phyloP scores from a whole-genome alignment of 768 basidiomycete species.

The Boletus subcaerulescens region DNA sequence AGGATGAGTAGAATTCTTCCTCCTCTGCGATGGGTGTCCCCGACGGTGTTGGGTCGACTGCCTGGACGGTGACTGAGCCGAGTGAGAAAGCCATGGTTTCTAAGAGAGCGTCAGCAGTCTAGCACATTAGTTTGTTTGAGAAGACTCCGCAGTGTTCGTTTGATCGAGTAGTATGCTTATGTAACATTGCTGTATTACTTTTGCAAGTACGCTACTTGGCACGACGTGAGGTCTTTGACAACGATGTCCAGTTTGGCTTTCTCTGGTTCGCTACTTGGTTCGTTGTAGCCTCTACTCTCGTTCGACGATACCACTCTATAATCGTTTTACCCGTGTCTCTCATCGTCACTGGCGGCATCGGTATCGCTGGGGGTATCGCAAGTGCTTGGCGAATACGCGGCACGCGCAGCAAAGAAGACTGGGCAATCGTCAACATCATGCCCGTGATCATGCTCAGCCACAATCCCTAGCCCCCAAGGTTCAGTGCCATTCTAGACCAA shows the following conservation, averaged over 20 bases:
- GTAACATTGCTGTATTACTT: constrained; percentile 6
- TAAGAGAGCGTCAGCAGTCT: background rate
- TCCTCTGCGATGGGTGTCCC: constrained; percentile 54
- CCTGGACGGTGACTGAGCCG: constrained; percentile 34
- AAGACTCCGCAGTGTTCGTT: too few relatives aligned
- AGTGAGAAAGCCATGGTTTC: constrained; percentile 39
- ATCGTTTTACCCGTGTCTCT: constrained; percentile 21
- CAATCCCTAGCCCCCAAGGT: constrained; percentile 41
- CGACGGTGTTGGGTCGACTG: constrained; percentile 25
- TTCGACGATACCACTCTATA: constrained; percentile 17
- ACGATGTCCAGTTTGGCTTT: constrained; percentile 23
- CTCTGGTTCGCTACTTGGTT: constrained; percentile 5
- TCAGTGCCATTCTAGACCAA: background rate
- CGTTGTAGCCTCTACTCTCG: background rate
- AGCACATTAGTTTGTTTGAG: constrained; percentile 7
- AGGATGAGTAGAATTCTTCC: constrained; percentile 88
- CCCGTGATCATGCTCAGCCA: constrained; percentile 57
- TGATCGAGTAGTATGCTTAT: constrained; percentile 8
- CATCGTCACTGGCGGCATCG: constrained; percentile 27
- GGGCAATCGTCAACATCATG: constrained; percentile 43
- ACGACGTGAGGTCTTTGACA: constrained; percentile 22
- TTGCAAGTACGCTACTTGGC: background rate
- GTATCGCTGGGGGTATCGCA: constrained; percentile 27
- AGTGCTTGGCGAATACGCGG: constrained; percentile 40
- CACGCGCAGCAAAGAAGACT: constrained; percentile 44